Base-by-base conservation (phyloP, 2,329 filamentous ascomycete species). In the Claviceps humidiphila region DNA sequence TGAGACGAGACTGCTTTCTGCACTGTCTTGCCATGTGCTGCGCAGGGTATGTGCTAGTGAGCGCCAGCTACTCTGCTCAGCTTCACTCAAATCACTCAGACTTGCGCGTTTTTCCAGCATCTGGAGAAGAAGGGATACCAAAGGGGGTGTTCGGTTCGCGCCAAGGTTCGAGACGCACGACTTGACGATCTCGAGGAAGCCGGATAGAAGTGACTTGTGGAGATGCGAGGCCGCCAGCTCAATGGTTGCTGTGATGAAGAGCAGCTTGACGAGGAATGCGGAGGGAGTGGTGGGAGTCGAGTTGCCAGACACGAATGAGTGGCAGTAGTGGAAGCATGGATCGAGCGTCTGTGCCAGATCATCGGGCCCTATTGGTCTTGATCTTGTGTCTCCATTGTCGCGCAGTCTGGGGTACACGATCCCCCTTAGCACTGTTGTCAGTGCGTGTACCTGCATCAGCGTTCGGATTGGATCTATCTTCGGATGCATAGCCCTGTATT, bases 221-320 rank as follows among this genome's bases (percentile, higher is more conserved):
- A 64, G 58, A 3, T 61, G 61, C 2, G 66, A 60, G 20, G 64
- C 59, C 20, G 64, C 59, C 30, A 68, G 51, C 39, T 63, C 62
- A 30, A 69, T 57, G 5, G 65, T 70, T n/a, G 63, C 61, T 5
- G 65, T 60, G n/a, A 70, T 55, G 49, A 71, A 71, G 38, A 66
- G 63, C 5, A 63, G 58, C 53, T 70, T 68, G 5, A 70, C 60
- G 1, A 71, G 55, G 16, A 66, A 66, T 5, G 68, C 66, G 5
- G 68, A 66, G 0, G 68, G 67, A 0, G 66, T 55, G 34, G 57
- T 59, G 13, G 68, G 66, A 1, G 62, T 66, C 9, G 66, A 63
- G 9, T 62, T 61, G 8, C 63, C 63, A 22, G 65, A 64, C 5
- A 70, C 63, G 40, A 69, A 58, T 1, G 67, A 69, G 53, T 68